These are phyloP conservation scores for Nakaseomyces sp. DNA, from an alignment of 1,139 yeast genomes.

Conservation along the genomic window DNA sequence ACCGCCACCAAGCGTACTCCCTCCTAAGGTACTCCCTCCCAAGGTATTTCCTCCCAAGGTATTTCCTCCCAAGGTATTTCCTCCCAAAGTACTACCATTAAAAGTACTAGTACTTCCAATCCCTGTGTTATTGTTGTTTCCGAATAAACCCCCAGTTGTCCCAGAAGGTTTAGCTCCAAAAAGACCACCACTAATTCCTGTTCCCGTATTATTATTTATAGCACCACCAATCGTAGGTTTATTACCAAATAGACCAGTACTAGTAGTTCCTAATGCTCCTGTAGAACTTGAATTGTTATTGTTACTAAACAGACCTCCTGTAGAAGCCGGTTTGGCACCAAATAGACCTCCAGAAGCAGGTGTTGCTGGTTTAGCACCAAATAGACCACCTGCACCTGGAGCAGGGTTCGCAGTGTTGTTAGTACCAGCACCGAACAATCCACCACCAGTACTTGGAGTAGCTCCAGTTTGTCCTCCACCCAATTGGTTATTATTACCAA, in stretches of 20 bases:
- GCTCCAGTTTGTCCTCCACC: too few species aligned
- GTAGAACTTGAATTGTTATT: conserved; percentile 11
- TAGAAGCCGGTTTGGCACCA: conserved; percentile 23
- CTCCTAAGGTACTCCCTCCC: background rate
- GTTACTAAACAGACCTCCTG: conserved; percentile 28
- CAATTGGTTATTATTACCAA: conserved; percentile 26
- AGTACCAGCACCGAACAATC: conserved; percentile 11
- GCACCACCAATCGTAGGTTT: conserved; percentile 16
- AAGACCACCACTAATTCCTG: conserved; percentile 18
- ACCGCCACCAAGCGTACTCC: conserved; percentile 28
- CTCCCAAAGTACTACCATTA: background rate
- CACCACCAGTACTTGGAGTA: conserved; percentile 14
- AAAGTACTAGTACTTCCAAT: conserved; percentile 6
- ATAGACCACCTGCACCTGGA: conserved; percentile 24
- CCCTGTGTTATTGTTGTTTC: background rate
- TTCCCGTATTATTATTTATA: conserved; percentile 4
- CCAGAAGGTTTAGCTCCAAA: conserved; percentile 27
- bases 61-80: conserved; percentile 30
- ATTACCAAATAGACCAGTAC: conserved; percentile 34
- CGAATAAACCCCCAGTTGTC: background rate
- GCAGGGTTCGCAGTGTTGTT: background rate
- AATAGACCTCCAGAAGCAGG: conserved; percentile 21
- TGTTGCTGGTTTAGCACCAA: conserved; percentile 26
- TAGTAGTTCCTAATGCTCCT: conserved; percentile 11
- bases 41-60: conserved; percentile 16